Percentiles rank a stretch among this genome's conserved stretches.
Evolutionary conservation across 2,329 filamentous ascomycete genomes (phyloP).

Genomic region (Monilinia polystroma): DNA sequence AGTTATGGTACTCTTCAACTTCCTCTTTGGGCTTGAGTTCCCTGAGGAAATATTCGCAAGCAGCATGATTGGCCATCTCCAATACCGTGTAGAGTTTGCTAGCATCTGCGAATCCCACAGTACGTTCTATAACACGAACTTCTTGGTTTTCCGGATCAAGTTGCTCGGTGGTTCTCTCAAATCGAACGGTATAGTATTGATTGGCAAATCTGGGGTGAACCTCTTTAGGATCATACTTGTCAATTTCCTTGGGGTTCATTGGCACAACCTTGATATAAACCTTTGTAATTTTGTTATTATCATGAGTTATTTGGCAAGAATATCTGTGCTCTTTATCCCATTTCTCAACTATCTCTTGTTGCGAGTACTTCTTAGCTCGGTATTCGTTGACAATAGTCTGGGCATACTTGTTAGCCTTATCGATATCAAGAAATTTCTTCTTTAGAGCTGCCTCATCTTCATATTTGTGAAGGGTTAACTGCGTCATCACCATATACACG

Average conservation of each 20-base stretch:
- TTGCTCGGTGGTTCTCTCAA: neutral
- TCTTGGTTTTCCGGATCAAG: neutral
- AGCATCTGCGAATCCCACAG: neutral
- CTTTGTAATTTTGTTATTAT: neutral
- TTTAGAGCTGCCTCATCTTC: constrained; percentile 4
- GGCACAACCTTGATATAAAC: neutral
- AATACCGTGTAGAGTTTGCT: constrained; percentile 18
- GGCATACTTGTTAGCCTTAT: constrained; percentile 23
- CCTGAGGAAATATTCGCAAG: constrained; percentile 23
- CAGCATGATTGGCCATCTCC: constrained; percentile 31
- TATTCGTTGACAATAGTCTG: constrained; percentile 12
- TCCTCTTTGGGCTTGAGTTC: constrained; percentile 24
- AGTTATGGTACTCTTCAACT: neutral
- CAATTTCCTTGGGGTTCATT: neutral
- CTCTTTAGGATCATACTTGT: constrained; percentile 7
- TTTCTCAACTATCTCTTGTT: constrained; percentile 1
- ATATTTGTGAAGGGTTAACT: neutral
- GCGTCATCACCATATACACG: constrained; percentile 20
- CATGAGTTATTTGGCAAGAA: neutral
- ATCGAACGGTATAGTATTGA: constrained; percentile 10
- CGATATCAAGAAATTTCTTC: constrained; percentile 12
- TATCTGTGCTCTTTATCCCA: constrained; percentile 6
- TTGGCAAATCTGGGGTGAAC: constrained; percentile 1
- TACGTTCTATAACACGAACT: neutral
- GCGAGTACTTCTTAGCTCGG: neutral